A percentile compares a stretch with the other conserved stretches of the same genome.
Conservation (phyloP, 164 flowering plant genomes). For the Dillenia turbinata region DNA sequence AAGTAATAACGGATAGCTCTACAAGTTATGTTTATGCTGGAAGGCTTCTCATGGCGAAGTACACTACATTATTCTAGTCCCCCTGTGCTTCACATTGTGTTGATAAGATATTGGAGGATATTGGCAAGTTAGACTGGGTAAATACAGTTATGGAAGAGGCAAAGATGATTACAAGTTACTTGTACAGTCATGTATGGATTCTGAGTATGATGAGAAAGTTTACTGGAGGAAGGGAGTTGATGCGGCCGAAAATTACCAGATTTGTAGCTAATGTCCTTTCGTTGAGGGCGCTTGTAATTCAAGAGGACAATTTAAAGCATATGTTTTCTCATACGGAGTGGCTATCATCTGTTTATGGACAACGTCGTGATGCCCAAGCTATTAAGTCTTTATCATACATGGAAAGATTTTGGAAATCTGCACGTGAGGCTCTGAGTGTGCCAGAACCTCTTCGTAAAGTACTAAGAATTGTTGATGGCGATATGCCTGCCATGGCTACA, state of each 20-base stretch:
- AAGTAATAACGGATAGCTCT: slow-evolving; percentile 57
- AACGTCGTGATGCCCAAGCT: slow-evolving; percentile 45
- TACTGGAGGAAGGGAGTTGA: slow-evolving; percentile 52
- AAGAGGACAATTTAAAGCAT: slow-evolving; percentile 50
- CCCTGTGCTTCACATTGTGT: slow-evolving; percentile 77
- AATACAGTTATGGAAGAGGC: slow-evolving; percentile 54
- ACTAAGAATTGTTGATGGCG: slow-evolving; percentile 62
- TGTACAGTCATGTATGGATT: slow-evolving; percentile 48
- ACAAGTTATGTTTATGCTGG: slow-evolving; percentile 54
- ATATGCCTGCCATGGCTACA: slow-evolving; percentile 71
- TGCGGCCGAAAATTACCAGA: slow-evolving; percentile 45
- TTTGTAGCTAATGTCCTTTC: slow-evolving; percentile 45
- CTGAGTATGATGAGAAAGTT: slow-evolving; percentile 52
- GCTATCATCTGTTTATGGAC: slow-evolving; percentile 40
- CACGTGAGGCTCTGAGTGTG: slow-evolving; percentile 44
- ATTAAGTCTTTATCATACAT: slow-evolving; percentile 36
- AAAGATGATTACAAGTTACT: slow-evolving; percentile 36
- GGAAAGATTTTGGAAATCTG: slow-evolving; percentile 62
- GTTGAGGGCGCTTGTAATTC: slow-evolving; percentile 48
- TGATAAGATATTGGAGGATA: slow-evolving; percentile 61
- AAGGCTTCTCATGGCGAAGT: slow-evolving; percentile 53
- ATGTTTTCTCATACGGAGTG: slow-evolving; percentile 65
- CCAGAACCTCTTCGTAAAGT: slow-evolving; percentile 59
- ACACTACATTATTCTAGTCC: slow-evolving; percentile 58
- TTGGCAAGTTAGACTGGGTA: slow-evolving; percentile 53